Base-by-base conservation (phyloP, 345 rosid genomes). In the Citrus cavaleriei region DNA sequence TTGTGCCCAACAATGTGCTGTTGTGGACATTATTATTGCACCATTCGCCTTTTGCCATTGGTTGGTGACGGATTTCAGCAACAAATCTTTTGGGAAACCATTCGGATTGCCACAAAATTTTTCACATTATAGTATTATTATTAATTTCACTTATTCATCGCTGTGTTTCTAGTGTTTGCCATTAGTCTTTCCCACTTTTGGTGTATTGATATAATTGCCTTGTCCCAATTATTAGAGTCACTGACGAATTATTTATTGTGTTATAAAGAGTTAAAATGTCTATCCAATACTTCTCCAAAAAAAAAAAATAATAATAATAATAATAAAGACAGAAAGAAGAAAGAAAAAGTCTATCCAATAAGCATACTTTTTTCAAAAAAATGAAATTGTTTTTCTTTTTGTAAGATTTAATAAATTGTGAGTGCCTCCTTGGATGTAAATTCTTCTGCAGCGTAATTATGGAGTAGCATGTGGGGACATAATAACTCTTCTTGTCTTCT, bases 151-250 rank as follows among this genome's bases (percentile, higher is more conserved):
- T 68, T 61, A 0, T 51, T 51, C 62, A 66, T 76, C 35, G 71
- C 68, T 67, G 42, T 71, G 79, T 28, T 42, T 80, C 77, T 46
- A 13, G 51, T 46, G 51, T 4, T 51, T n/a, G 4, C 68, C 60
- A 64, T 76, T 81, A 79, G 79, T 77, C 32, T 30, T 6, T 19
- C 4, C 27, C n/a, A 12, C 19, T 10, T 37, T 18, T 37, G 69
- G 40, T 63, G 79, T 73, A n/a, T 16, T 25, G 75, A 86, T 79
- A 85, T 79, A 77, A 86, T 84, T 78, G 80, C 76, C 63, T 84
- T 84, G 87, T 83, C 90, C 89, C 89, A 84, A 84, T 85, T 86
- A 86, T 85, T 88, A 84, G 79, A 73, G 84, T 70, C 87, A 86
- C 78, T 82, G 78, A 74, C 58, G 73, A 81, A 87, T 79, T 81